Conservation (phyloP, 331 rosid genomes). For the Saraca asoca region DNA sequence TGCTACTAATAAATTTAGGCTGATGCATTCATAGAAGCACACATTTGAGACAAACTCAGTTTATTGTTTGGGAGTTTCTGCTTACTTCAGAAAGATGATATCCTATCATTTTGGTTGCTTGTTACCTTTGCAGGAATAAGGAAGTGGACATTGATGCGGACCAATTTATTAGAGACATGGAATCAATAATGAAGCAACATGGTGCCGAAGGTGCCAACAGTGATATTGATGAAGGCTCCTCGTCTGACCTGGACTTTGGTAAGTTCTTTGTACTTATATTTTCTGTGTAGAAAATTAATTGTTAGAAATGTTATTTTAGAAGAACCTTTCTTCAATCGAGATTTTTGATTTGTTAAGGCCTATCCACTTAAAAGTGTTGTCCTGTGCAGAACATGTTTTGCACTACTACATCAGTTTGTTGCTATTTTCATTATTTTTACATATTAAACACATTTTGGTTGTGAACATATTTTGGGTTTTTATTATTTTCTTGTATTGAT, state of each 20-base stretch:
- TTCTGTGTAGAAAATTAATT: neutral
- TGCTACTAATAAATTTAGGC: neutral
- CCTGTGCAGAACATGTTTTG: neutral
- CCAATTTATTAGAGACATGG: conserved; percentile 71
- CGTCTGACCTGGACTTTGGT: conserved; percentile 87
- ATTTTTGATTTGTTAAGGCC: conserved; percentile 1
- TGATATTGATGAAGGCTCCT: conserved; percentile 64
- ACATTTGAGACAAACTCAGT: conserved; percentile 19
- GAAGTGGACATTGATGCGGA: conserved; percentile 82
- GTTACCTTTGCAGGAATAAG: conserved; percentile 59
- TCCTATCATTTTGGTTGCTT: conserved; percentile 26
- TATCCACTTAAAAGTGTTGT: conserved; percentile 17
- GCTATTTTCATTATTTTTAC: neutral
- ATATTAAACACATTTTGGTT: neutral
- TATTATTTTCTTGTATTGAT: neutral
- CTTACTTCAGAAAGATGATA: conserved; percentile 17
- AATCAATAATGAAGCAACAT: conserved; percentile 65
- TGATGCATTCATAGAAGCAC: conserved; percentile 12
- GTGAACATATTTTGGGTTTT: neutral
- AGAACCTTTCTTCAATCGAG: conserved; percentile 6
- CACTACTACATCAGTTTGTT: neutral
- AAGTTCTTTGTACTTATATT: conserved; percentile 33
- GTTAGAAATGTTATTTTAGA: neutral
- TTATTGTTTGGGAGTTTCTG: neutral
- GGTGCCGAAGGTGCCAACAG: conserved; percentile 45